Conservation (phyloP, 768 basidiomycete genomes). For the Hydnomerulius pinastri region DNA sequence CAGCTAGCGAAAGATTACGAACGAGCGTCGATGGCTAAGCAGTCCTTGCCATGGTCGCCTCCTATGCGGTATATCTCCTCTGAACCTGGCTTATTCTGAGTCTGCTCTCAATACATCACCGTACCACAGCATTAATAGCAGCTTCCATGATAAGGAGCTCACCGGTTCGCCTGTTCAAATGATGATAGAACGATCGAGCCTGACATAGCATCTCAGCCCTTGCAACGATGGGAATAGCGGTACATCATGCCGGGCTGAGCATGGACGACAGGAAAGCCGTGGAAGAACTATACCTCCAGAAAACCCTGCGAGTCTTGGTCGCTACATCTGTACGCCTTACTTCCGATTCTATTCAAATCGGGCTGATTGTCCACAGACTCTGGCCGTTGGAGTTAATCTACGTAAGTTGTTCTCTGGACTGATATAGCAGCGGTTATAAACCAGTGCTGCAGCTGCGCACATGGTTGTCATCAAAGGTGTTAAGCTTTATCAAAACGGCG, state of each 20-base stretch:
- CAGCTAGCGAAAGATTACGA: slow-evolving; percentile 73
- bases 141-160: slow-evolving; percentile 70
- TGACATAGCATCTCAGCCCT: slow-evolving; percentile 46
- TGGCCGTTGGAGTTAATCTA: slow-evolving; percentile 95
- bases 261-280: slow-evolving; percentile 70
- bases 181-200: background rate
- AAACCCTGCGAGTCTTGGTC: slow-evolving; percentile 65
- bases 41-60: slow-evolving; percentile 67
- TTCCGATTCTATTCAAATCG: background rate
- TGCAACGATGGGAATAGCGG: slow-evolving; percentile 74
- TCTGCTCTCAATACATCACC: slow-evolving; percentile 1
- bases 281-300: slow-evolving; percentile 73
- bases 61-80: slow-evolving; percentile 47
- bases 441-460: slow-evolving; percentile 67
- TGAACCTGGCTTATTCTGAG: background rate
- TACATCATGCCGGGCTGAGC: slow-evolving; percentile 89
- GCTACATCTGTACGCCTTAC: slow-evolving; percentile 73
- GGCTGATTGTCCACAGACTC: slow-evolving; percentile 55
- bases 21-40: slow-evolving; percentile 49
- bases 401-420: slow-evolving; percentile 49
- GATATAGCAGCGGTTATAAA: background rate
- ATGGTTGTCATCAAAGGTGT: slow-evolving; percentile 94
- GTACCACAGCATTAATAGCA: slow-evolving; percentile 48
- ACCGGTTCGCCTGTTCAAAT: slow-evolving; percentile 32
- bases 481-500: slow-evolving; percentile 69